Conservation (phyloP, 2,329 filamentous ascomycete species). For the Nothopassalora personata region DNA sequence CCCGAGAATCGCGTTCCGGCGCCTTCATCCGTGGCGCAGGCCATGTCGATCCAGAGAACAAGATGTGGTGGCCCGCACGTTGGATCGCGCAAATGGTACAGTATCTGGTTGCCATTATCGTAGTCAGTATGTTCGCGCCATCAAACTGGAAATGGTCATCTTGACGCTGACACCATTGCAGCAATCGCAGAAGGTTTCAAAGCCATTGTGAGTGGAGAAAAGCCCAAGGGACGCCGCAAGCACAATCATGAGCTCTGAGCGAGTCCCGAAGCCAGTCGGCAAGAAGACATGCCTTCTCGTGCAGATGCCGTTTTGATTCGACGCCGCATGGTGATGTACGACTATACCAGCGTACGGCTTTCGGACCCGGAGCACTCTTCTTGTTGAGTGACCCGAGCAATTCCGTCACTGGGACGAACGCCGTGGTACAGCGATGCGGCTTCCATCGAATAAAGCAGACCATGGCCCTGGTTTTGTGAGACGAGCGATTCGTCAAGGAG, state of each 20-base stretch:
- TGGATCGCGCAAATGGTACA: constrained; percentile 25
- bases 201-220: constrained; percentile 18
- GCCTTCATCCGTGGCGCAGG: constrained; percentile 25
- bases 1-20: constrained; percentile 15
- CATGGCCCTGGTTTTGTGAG: neutral
- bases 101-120: constrained; percentile 24
- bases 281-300: neutral
- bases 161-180: constrained; percentile 7
- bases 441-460: neutral
- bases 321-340: neutral
- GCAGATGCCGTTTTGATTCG: constrained; percentile 7
- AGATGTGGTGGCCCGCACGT: constrained; percentile 24
- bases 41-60: constrained; percentile 23
- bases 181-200: constrained; percentile 23
- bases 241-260: neutral
- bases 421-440: neutral
- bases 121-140: constrained; percentile 17
- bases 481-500: neutral
- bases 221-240: constrained; percentile 7
- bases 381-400: constrained; percentile 12
- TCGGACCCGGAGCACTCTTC: neutral
- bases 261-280: neutral
- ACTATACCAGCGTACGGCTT: neutral
- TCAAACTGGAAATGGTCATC: neutral
- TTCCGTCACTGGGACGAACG: constrained; percentile 3